Percentiles rank a stretch among this genome's conserved stretches.
Conservation (phyloP, 2,329 filamentous ascomycete species). For the Dothideomycetes sp. region DNA sequence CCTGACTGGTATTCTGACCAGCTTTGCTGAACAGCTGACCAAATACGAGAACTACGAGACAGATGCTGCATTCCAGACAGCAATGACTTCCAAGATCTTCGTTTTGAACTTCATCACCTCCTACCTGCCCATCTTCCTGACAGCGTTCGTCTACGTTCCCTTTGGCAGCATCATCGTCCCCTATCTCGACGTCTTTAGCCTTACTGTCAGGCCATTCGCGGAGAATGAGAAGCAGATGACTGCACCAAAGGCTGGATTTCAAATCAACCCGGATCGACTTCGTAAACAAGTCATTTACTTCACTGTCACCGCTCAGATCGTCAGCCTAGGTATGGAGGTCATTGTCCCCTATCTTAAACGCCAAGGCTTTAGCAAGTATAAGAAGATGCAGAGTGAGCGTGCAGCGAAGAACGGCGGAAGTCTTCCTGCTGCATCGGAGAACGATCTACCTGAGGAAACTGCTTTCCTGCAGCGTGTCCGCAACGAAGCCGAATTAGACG, state of each 20-base stretch:
- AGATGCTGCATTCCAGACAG: slow-evolving; percentile 68
- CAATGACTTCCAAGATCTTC: slow-evolving; percentile 86
- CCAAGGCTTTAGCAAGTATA: slow-evolving; percentile 65
- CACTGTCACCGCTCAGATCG: slow-evolving; percentile 83
- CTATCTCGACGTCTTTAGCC: slow-evolving; percentile 70
- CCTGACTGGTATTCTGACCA: slow-evolving; percentile 63
- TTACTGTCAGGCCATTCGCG: slow-evolving; percentile 63
- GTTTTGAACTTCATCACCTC: slow-evolving; percentile 95
- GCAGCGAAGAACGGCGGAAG: slow-evolving; percentile 45
- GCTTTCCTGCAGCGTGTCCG: slow-evolving; percentile 73
- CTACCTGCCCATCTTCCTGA: slow-evolving; percentile 84
- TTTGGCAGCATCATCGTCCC: slow-evolving; percentile 78
- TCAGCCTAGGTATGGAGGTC: slow-evolving; percentile 76
- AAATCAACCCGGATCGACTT: slow-evolving; percentile 72
- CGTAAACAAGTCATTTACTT: slow-evolving; percentile 93
- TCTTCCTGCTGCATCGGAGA: slow-evolving; percentile 28
- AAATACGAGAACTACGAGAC: slow-evolving; percentile 89
- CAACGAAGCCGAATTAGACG: slow-evolving; percentile 67
- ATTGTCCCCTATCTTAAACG: slow-evolving; percentile 79
- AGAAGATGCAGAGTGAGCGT: slow-evolving; percentile 55
- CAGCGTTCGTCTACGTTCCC: slow-evolving; percentile 87
- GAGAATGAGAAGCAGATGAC: slow-evolving; percentile 62
- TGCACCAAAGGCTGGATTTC: slow-evolving; percentile 50
- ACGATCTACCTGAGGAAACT: slow-evolving; percentile 67
- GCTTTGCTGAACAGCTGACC: slow-evolving; percentile 65